Conservation (phyloP, 2,329 filamentous ascomycete genomes). For the Cadophora sp. region DNA sequence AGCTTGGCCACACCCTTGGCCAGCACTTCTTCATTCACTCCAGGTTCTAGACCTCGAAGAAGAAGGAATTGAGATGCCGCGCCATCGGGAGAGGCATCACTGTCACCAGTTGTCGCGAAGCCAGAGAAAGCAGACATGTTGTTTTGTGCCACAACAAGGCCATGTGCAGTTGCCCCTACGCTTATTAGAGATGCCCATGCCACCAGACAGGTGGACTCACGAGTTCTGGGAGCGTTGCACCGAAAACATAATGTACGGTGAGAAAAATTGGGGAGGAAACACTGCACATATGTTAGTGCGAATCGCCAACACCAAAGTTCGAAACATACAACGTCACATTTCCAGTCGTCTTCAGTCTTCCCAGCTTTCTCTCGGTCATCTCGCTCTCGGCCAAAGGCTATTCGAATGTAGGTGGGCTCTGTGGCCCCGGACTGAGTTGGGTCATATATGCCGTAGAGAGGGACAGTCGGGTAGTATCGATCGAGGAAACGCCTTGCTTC, state of each 20-base stretch:
- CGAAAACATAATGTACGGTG: slow-evolving; percentile 62
- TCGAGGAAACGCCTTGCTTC: slow-evolving; percentile 61
- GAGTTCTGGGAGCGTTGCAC: slow-evolving; percentile 60
- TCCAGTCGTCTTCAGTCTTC: slow-evolving; percentile 61
- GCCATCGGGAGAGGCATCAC: slow-evolving; percentile 59
- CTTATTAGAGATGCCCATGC: slow-evolving; percentile 33
- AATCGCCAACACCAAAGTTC: background rate
- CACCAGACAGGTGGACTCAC: slow-evolving; percentile 47
- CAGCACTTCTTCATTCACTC: slow-evolving; percentile 75
- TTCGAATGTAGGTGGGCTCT: slow-evolving; percentile 47
- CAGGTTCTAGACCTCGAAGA: slow-evolving; percentile 72
- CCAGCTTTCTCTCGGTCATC: slow-evolving; percentile 55
- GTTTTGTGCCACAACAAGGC: slow-evolving; percentile 46
- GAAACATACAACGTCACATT: slow-evolving; percentile 56
- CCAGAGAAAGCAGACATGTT: slow-evolving; percentile 50
- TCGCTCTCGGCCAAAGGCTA: slow-evolving; percentile 59
- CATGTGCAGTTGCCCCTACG: slow-evolving; percentile 45
- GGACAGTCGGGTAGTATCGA: slow-evolving; percentile 56
- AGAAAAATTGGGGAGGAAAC: slow-evolving; percentile 62
- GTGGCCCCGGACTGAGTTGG: slow-evolving; percentile 51
- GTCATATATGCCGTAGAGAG: slow-evolving; percentile 54
- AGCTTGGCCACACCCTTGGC: slow-evolving; percentile 77
- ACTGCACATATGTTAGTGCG: slow-evolving; percentile 49
- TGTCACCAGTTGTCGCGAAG: slow-evolving; percentile 59
- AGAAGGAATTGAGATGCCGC: slow-evolving; percentile 74